phyloP scores from a whole-genome alignment of 331 rosid genomes.

The Cucumis variabilis region DNA sequence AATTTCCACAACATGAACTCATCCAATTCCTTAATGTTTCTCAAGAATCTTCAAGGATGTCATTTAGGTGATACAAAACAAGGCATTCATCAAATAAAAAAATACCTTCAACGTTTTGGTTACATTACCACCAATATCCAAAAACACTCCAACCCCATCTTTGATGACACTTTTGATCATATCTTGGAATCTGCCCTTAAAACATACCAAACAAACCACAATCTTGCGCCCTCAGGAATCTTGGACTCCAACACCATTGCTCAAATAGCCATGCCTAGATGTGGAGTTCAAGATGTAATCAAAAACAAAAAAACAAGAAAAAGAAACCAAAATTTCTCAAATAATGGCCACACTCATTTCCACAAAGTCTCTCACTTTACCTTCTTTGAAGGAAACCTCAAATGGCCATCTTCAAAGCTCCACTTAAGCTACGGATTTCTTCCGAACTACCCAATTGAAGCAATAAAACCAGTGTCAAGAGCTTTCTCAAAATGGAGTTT shows the following conservation, averaged over 20 bases:
- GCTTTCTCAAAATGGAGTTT: slow-evolving; percentile 47
- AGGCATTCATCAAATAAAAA: slow-evolving; percentile 11
- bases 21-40: background rate
- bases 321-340: background rate
- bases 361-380: slow-evolving; percentile 30
- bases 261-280: slow-evolving; percentile 45
- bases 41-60: slow-evolving; percentile 15
- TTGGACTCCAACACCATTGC: slow-evolving; percentile 37
- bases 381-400: slow-evolving; percentile 40
- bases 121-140: background rate
- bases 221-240: slow-evolving; percentile 22
- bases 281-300: slow-evolving; percentile 43
- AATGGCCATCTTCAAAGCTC: slow-evolving; percentile 37
- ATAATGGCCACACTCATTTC: background rate
- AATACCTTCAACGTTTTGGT: slow-evolving; percentile 24
- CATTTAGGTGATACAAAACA: background rate
- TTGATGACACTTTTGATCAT: slow-evolving; percentile 34
- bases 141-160: background rate
- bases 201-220: slow-evolving; percentile 43
- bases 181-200: slow-evolving; percentile 39
- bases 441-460: background rate
- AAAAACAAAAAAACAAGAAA: slow-evolving; percentile 9
- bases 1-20: background rate
- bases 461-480: slow-evolving; percentile 9
- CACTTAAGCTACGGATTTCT: slow-evolving; percentile 37